Evolutionary conservation across 208 protist genomes (phyloP).

Genomic region (Leishmania martiniquensis): DNA sequence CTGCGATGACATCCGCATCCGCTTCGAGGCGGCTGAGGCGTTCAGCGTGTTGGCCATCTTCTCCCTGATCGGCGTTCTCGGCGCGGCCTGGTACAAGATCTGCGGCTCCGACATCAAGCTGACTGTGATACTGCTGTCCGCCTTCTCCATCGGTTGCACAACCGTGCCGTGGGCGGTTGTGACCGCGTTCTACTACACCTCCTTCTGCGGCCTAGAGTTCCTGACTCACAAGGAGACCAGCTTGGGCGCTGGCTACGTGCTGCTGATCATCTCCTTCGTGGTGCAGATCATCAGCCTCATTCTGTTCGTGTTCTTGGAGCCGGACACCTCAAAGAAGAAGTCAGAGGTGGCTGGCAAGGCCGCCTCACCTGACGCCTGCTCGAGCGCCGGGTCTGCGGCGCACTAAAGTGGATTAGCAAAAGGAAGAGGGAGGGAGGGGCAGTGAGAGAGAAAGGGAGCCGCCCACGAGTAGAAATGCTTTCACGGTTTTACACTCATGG

Average conservation of each 20-base stretch:
- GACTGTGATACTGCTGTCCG: slow-evolving; percentile 25
- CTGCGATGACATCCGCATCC: slow-evolving; percentile 42
- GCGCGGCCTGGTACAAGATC: slow-evolving; percentile 39
- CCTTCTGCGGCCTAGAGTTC: slow-evolving; percentile 54
- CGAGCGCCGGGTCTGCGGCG: background rate
- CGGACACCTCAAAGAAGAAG: slow-evolving; percentile 13
- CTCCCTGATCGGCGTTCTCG: slow-evolving; percentile 34
- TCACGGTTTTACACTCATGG: background rate
- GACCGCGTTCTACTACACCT: slow-evolving; percentile 53
- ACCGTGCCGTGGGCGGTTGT: slow-evolving; percentile 58
- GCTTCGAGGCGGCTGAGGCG: slow-evolving; percentile 56
- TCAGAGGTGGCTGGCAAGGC: background rate
- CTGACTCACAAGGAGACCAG: slow-evolving; percentile 34
- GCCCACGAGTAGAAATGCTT: background rate
- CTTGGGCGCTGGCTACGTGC: slow-evolving; percentile 52
- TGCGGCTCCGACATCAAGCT: slow-evolving; percentile 45
- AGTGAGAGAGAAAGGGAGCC: too few relatives aligned
- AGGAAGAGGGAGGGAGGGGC: too few relatives aligned
- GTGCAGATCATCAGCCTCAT: slow-evolving; percentile 53
- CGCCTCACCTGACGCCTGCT: slow-evolving; percentile 9
- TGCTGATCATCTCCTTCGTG: slow-evolving; percentile 47
- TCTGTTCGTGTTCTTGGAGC: slow-evolving; percentile 51
- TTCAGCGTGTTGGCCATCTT: slow-evolving; percentile 64
- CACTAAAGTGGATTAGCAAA: background rate
- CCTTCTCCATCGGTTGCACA: slow-evolving; percentile 48